A percentile compares a stretch with the other conserved stretches of the same genome.
Conservation (phyloP, 2,329 filamentous ascomycete genomes). For the Fusarium papillatum region DNA sequence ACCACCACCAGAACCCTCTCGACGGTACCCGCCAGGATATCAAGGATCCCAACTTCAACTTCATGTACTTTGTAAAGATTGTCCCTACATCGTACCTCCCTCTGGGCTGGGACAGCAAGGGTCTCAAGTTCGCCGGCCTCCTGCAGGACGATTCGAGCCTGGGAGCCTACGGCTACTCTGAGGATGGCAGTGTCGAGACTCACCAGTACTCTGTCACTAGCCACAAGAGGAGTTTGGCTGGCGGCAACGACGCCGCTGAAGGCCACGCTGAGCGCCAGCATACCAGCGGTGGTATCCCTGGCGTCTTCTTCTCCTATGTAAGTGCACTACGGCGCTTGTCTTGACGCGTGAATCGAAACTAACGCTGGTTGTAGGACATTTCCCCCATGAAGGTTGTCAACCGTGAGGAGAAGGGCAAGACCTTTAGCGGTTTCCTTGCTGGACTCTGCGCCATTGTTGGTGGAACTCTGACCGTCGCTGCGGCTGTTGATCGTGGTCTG, state of each 20-base stretch:
- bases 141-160: constrained; percentile 73
- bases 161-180: constrained; percentile 64
- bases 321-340: constrained; percentile 54
- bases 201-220: constrained; percentile 99
- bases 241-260: constrained; percentile 87
- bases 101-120: constrained; percentile 84
- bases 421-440: constrained; percentile 91
- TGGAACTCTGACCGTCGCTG: constrained; percentile 94
- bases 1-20: constrained; percentile 93
- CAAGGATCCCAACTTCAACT: constrained; percentile 89
- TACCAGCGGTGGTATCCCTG: constrained; percentile 91
- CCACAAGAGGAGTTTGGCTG: constrained; percentile 89
- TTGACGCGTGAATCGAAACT: constrained; percentile 13
- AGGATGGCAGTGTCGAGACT: constrained; percentile 90
- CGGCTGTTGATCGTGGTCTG: constrained; percentile 89
- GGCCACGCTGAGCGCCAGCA: constrained; percentile 95
- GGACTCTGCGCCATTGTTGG: constrained; percentile 96
- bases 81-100: constrained; percentile 96
- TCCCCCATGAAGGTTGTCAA: constrained; percentile 99
- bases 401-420: constrained; percentile 90
- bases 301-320: constrained; percentile 98
- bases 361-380: constrained; percentile 76
- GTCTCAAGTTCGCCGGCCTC: constrained; percentile 44
- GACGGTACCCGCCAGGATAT: constrained; percentile 85
- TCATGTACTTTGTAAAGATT: constrained; percentile 99